Evolutionary conservation across 805 yeast species (phyloP).

Genomic region (Zygosaccharomyces pseudorouxii): DNA sequence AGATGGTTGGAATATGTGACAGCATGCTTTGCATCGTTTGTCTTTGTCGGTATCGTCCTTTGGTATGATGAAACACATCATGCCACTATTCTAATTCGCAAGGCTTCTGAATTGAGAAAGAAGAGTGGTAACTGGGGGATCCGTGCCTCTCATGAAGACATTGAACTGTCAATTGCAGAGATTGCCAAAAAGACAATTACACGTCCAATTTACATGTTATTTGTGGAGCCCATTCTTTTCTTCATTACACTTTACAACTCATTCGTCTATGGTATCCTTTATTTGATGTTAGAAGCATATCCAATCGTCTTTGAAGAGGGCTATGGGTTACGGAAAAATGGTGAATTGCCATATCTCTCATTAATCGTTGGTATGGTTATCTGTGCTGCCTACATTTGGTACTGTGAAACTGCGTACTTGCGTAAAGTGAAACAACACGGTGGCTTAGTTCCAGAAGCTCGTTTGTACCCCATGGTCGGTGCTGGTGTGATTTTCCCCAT

Average conservation of each 20-base stretch:
- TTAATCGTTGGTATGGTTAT: slow-evolving; percentile 62
- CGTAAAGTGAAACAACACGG: slow-evolving; percentile 46
- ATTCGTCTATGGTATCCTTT: slow-evolving; percentile 74
- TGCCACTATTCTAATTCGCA: slow-evolving; percentile 56
- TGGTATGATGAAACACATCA: slow-evolving; percentile 66
- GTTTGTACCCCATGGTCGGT: slow-evolving; percentile 69
- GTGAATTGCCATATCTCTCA: slow-evolving; percentile 75
- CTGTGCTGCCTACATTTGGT: slow-evolving; percentile 52
- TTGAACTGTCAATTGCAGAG: slow-evolving; percentile 51
- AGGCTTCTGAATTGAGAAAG: slow-evolving; percentile 59
- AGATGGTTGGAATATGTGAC: slow-evolving; percentile 75
- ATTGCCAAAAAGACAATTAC: slow-evolving; percentile 58
- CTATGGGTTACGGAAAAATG: slow-evolving; percentile 48
- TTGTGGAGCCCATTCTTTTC: slow-evolving; percentile 68
- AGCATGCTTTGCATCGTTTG: slow-evolving; percentile 51
- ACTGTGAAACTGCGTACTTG: slow-evolving; percentile 49
- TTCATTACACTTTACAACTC: slow-evolving; percentile 66
- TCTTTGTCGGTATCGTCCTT: slow-evolving; percentile 36
- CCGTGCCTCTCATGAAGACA: slow-evolving; percentile 70
- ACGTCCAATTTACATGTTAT: slow-evolving; percentile 65
- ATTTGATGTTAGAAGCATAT: slow-evolving; percentile 67
- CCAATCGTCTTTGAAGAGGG: slow-evolving; percentile 64
- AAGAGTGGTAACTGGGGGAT: slow-evolving; percentile 80
- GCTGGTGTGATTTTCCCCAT: slow-evolving; percentile 69
- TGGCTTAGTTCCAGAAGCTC: slow-evolving; percentile 69